A percentile compares a stretch with the other conserved stretches of the same genome.
phyloP scores from a whole-genome alignment of 2,329 filamentous ascomycete species.

The Pyrenochaeta sp. region DNA sequence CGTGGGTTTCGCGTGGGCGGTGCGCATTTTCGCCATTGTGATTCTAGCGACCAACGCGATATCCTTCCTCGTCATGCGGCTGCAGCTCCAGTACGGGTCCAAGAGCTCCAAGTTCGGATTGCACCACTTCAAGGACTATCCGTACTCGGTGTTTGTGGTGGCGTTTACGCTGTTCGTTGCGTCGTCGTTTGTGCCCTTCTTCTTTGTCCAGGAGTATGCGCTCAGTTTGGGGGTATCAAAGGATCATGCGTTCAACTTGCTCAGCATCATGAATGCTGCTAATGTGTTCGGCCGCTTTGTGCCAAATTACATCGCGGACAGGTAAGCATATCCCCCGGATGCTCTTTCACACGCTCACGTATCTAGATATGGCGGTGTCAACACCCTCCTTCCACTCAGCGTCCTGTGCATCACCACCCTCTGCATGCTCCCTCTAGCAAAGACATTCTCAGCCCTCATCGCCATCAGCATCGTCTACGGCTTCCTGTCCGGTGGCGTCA shows the following conservation, averaged over 20 bases:
- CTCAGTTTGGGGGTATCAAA: conserved; percentile 27
- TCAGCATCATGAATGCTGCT: conserved; percentile 70
- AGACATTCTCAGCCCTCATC: conserved; percentile 38
- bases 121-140: conserved; percentile 23
- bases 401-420: conserved; percentile 46
- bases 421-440: conserved; percentile 35
- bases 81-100: conserved; percentile 20
- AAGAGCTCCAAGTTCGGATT: conserved; percentile 18
- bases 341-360: not conserved
- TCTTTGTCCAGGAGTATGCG: conserved; percentile 31
- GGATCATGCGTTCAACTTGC: conserved; percentile 67
- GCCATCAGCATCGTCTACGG: conserved; percentile 48
- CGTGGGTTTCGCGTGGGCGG: conserved; percentile 42
- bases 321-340: no score
- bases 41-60: conserved; percentile 17
- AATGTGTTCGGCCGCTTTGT: conserved; percentile 52
- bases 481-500: conserved; percentile 53
- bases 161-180: conserved; percentile 25
- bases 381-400: conserved; percentile 45
- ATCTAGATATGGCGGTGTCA: conserved; percentile 33
- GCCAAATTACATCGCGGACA: conserved; percentile 52
- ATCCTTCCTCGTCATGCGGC: conserved; percentile 19
- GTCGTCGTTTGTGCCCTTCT: conserved; percentile 24
- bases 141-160: conserved; percentile 22
- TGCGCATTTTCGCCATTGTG: conserved; percentile 22